A percentile compares a stretch with the other conserved stretches of the same genome.
Conservation (phyloP, 2,329 filamentous ascomycete genomes). For the Fusarium globosum region DNA sequence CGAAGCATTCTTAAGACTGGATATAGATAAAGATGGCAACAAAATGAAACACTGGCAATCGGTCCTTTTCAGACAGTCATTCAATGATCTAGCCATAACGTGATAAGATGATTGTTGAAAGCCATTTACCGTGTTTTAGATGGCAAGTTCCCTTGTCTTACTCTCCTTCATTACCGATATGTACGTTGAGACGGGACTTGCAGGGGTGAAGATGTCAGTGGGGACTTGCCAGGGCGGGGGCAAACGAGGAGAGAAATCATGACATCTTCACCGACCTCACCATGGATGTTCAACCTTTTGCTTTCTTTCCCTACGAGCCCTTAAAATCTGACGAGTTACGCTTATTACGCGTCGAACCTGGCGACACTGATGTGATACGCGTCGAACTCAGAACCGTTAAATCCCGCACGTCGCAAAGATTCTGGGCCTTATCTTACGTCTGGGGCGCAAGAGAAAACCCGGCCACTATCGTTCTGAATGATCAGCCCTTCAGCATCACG, state of each 20-base stretch:
- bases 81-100: accelerated
- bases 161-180: too few species aligned
- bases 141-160: too few species aligned
- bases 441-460: conserved; percentile 13
- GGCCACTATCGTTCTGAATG: background rate
- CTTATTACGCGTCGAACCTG: background rate
- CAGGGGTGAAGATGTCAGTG: background rate
- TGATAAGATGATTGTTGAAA: background rate
- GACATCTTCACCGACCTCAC: background rate
- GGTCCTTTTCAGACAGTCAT: too few species aligned
- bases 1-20: background rate
- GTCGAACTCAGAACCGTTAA: background rate
- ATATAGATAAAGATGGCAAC: background rate
- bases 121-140: too few species aligned
- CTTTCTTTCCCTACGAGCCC: background rate
- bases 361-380: accelerated
- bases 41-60: accelerated
- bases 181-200: background rate
- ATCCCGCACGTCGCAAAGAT: background rate
- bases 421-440: conserved; percentile 29
- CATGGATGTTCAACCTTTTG: background rate
- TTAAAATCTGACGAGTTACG: background rate
- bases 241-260: too few species aligned
- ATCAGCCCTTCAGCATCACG: background rate
- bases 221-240: background rate